Base-by-base conservation (phyloP, 306 rosid species). In the Sindora glabra region DNA sequence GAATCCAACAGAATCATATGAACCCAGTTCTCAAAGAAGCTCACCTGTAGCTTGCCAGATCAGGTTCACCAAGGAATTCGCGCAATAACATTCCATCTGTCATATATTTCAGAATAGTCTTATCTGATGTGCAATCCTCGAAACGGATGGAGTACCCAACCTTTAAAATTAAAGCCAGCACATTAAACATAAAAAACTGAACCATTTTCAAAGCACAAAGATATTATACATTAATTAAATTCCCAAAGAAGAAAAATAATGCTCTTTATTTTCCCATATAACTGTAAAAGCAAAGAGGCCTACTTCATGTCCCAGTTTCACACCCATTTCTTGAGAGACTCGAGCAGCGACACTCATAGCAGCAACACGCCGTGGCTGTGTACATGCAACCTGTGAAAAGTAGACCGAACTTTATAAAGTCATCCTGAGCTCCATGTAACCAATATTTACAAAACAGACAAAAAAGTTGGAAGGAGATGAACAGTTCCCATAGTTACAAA, bases 311-410 rank as follows among this genome's bases (percentile, higher is more conserved):
- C 98, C 98, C 57, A 92, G 79, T 75, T 92, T 92, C 65, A 92
- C 90, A 50, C 96, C 96, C 86, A 92, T 68, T 78, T 92, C 98
- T 79, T 92, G 96, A 72, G 98, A 73, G 75, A 88, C 98, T 61
- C 98, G 89, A 39, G 99, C 95, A 74, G 99, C 94, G 58, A 92
- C 96, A 75, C 98, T 88, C 98, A 88, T 92, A 59, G 98, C 96
- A 58, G 96, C 96, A 59, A 92, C 98, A 71, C 98, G 89, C 1
- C 96, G 86, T 70, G 98, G 96, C 64, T 88, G 98, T 36, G 96
- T 92, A 59, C 99, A 92, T 59, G 95, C 99, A 82, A 92, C 69
- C 98, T 91, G 86, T 36, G 75, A 40, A 57, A 41, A 50, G 52
- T 17, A 7, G 6, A 64, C 40, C 29, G 36, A 27, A 8, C 2